Conservation (phyloP, 441 rosid species). For the Euphorbia schlechtendalii region DNA sequence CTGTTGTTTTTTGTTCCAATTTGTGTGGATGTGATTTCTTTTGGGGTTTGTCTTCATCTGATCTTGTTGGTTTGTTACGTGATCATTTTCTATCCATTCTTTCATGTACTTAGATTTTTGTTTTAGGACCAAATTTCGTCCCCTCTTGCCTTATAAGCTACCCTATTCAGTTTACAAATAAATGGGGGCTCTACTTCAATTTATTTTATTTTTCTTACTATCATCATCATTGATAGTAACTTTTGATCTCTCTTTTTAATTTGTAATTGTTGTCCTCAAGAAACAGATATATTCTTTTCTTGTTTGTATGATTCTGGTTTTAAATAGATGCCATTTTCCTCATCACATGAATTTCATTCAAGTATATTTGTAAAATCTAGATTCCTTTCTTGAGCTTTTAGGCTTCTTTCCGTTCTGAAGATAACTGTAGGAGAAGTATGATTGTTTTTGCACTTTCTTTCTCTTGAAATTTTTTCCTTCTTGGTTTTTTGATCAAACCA, state of each 20-base stretch:
- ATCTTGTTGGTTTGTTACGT: not conserved
- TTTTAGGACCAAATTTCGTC: too few relatives aligned
- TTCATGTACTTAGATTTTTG: conserved; percentile 77
- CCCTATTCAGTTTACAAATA: conserved; percentile 40
- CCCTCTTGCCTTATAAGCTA: too few relatives aligned
- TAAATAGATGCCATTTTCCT: too few relatives aligned
- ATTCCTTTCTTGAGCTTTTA: too few relatives aligned
- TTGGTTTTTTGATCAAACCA: too few relatives aligned
- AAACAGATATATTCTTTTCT: too few relatives aligned
- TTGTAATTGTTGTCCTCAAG: conserved; percentile 6
- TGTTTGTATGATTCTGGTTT: conserved; percentile 17
- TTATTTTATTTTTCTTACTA: conserved; percentile 19
- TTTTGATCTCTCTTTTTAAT: conserved; percentile 5
- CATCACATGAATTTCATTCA: too few relatives aligned
- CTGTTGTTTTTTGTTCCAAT: conserved; percentile 11
- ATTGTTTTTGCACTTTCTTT: too few relatives aligned
- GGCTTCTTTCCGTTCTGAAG: too few relatives aligned
- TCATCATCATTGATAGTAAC: conserved; percentile 18
- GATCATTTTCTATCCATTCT: conserved; percentile 49
- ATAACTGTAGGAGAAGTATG: too few relatives aligned
- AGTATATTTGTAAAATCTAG: too few relatives aligned
- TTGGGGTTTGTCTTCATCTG: conserved; percentile 32
- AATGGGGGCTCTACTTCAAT: conserved; percentile 30
- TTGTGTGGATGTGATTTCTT: conserved; percentile 56
- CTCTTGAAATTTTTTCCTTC: too few relatives aligned